Evolutionary conservation across 1,284 basidiomycete species (phyloP).

Genomic region (Ustilago bromivora): DNA sequence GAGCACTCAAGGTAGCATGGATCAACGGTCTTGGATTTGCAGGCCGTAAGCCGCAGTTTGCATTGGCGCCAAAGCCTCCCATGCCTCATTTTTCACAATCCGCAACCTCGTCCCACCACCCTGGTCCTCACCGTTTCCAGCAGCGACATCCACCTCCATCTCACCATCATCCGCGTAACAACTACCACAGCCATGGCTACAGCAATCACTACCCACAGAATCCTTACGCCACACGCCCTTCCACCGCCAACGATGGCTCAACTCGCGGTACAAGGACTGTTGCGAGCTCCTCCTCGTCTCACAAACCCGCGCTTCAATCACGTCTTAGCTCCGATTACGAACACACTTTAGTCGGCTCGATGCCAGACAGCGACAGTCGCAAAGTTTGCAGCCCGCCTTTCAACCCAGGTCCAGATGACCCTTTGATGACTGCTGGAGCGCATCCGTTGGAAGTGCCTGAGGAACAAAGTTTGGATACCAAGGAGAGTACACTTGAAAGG

Average conservation of each 20-base stretch:
- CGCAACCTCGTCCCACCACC: constrained; percentile 11
- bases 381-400: constrained; percentile 30
- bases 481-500: constrained; percentile 17
- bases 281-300: constrained; percentile 38
- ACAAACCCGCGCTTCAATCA: constrained; percentile 22
- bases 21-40: constrained; percentile 74
- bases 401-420: constrained; percentile 11
- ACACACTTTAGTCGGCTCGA: constrained; percentile 35
- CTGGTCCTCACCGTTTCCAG: constrained; percentile 15
- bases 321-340: constrained; percentile 43
- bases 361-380: constrained; percentile 27
- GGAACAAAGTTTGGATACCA: constrained; percentile 15
- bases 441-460: constrained; percentile 22
- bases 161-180: constrained; percentile 7
- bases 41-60: constrained; percentile 58
- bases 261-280: constrained; percentile 29
- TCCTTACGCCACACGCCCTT: constrained; percentile 6
- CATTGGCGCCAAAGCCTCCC: constrained; percentile 34
- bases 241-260: constrained; percentile 21
- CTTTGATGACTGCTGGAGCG: constrained; percentile 2
- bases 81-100: constrained; percentile 21
- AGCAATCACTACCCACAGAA: constrained; percentile 11
- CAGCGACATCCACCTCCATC: constrained; percentile 14
- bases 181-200: constrained; percentile 10
- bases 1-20: constrained; percentile 76